These are phyloP conservation scores for Bryoglossum gracile DNA, from an alignment of 495 filamentous ascomycete species.

Conservation along the genomic window DNA sequence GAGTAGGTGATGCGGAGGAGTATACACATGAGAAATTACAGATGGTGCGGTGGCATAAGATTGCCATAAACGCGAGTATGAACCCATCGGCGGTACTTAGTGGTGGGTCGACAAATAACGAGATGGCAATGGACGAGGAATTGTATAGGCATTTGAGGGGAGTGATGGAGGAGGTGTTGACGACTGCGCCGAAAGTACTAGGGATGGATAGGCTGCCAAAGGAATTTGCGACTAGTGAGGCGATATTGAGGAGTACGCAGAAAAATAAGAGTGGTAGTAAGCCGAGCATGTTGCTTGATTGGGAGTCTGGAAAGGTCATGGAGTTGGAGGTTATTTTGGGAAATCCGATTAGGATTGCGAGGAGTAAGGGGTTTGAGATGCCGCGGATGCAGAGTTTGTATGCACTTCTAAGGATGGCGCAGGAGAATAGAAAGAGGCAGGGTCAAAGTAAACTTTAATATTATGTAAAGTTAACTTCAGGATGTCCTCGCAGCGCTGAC, in stretches of 20 bases:
- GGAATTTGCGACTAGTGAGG: slow-evolving; percentile 44
- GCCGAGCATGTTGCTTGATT: slow-evolving; percentile 52
- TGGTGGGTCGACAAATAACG: slow-evolving; percentile 47
- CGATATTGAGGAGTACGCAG: slow-evolving; percentile 46
- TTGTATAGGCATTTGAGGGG: slow-evolving; percentile 39
- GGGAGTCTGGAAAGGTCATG: slow-evolving; percentile 40
- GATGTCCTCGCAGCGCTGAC: not conserved
- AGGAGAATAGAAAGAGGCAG: slow-evolving; percentile 26
- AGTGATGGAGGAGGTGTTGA: slow-evolving; percentile 52
- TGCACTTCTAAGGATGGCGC: slow-evolving; percentile 34
- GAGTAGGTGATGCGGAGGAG: slow-evolving; percentile 44
- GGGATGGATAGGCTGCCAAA: slow-evolving; percentile 35
- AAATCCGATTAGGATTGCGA: slow-evolving; percentile 41
- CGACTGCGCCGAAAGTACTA: slow-evolving; percentile 45
- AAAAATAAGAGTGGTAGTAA: slow-evolving; percentile 45
- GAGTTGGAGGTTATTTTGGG: slow-evolving; percentile 52
- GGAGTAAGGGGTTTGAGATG: slow-evolving; percentile 39
- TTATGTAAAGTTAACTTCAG: not conserved
- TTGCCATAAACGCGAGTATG: slow-evolving; percentile 57
- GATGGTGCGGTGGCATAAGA: slow-evolving; percentile 56
- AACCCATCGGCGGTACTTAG: slow-evolving; percentile 55
- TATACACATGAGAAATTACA: slow-evolving; percentile 46
- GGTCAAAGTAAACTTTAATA: slow-evolving; percentile 31
- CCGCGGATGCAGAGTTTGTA: slow-evolving; percentile 44
- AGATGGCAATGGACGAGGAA: slow-evolving; percentile 45